phyloP scores from a whole-genome alignment of 2,329 filamentous ascomycete species.

The Coniochaeta prunicola region DNA sequence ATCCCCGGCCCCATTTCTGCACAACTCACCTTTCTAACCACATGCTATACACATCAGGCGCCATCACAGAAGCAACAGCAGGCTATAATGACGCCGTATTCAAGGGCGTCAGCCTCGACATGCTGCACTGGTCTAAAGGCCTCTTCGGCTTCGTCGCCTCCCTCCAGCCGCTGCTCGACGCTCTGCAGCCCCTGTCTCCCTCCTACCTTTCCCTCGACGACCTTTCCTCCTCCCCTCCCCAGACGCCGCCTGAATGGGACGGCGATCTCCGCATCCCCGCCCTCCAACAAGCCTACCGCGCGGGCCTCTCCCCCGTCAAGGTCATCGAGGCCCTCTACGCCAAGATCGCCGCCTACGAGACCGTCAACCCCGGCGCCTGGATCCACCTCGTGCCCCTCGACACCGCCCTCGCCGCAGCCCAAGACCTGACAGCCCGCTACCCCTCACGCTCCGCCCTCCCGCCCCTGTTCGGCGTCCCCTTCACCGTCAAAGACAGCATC shows the following conservation, averaged over 20 bases:
- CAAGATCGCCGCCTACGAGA: slow-evolving; percentile 3
- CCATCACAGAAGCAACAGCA: slow-evolving; percentile 39
- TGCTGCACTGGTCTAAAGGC: slow-evolving; percentile 39
- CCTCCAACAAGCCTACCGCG: slow-evolving; percentile 33
- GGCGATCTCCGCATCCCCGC: slow-evolving; percentile 32
- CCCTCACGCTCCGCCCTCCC: slow-evolving; percentile 16
- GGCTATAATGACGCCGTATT: slow-evolving; percentile 33
- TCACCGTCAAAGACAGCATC: slow-evolving; percentile 47
- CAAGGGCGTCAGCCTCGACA: slow-evolving; percentile 36
- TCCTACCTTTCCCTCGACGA: not conserved
- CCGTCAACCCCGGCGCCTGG: slow-evolving; percentile 29
- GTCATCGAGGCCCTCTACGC: slow-evolving; percentile 2
- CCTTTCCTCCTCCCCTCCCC: not conserved
- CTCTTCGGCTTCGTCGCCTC: slow-evolving; percentile 37
- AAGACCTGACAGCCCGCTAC: slow-evolving; percentile 22
- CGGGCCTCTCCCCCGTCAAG: slow-evolving; percentile 25
- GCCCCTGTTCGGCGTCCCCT: slow-evolving; percentile 46
- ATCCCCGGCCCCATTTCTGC: not conserved
- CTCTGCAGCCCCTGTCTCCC: not conserved
- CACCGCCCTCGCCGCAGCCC: slow-evolving; percentile 30
- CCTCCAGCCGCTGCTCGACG: slow-evolving; percentile 11
- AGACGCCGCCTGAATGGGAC: slow-evolving; percentile 19
- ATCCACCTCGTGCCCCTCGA: slow-evolving; percentile 31
- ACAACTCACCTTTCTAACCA: not conserved
- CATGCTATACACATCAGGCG: slow-evolving; percentile 53